A percentile compares a stretch with the other conserved stretches of the same genome.
Evolutionary conservation across 257 asterid genomes (phyloP).

Genomic region (Penstemon davidsonii): DNA sequence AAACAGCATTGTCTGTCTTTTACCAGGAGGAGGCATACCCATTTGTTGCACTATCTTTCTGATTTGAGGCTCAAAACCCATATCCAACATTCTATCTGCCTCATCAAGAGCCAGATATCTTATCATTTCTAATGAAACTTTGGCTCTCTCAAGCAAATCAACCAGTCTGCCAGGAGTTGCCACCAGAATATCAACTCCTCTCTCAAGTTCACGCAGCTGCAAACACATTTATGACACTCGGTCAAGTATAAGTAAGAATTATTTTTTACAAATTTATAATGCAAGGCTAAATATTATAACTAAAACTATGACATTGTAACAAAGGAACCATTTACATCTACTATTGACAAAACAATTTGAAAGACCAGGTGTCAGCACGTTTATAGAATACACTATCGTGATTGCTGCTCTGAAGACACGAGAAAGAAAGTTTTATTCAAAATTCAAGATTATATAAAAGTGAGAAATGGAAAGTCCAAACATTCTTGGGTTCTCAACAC

Average conservation of each 20-base stretch:
- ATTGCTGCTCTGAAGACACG: background rate
- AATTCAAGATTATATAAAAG: background rate
- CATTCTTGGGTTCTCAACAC: background rate
- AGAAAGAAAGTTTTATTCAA: background rate
- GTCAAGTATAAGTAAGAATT: slow-evolving; percentile 21
- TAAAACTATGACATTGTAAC: background rate
- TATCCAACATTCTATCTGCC: slow-evolving; percentile 93
- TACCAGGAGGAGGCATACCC: slow-evolving; percentile 91
- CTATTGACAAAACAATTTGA: too few species aligned
- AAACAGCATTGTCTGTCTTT: slow-evolving; percentile 87
- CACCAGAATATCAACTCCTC: slow-evolving; percentile 94
- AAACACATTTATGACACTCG: slow-evolving; percentile 22
- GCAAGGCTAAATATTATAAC: background rate
- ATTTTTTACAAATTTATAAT: slow-evolving; percentile 4
- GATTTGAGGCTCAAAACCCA: slow-evolving; percentile 97
- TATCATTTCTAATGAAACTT: slow-evolving; percentile 75
- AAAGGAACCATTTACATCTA: background rate
- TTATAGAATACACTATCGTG: background rate
- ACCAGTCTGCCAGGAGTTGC: slow-evolving; percentile 95
- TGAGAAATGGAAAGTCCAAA: background rate
- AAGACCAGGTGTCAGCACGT: background rate
- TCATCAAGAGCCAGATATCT: slow-evolving; percentile 90
- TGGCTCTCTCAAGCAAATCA: slow-evolving; percentile 93
- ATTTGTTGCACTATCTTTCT: slow-evolving; percentile 88
- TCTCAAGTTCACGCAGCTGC: slow-evolving; percentile 88